Evolutionary conservation across 1,139 yeast species (phyloP).

Genomic region (Geotrichum klebahnii): DNA sequence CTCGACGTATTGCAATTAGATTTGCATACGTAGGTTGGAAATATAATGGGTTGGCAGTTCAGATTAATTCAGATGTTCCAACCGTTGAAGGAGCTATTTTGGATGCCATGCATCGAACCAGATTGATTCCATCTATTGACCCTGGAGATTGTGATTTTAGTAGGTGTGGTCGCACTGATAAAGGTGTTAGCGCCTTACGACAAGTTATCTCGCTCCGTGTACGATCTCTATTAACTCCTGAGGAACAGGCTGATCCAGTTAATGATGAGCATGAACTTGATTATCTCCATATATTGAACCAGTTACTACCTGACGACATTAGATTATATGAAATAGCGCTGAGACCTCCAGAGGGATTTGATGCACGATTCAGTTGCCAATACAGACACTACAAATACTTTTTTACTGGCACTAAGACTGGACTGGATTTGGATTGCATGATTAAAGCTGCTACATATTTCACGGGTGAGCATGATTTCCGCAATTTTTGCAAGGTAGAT

Average conservation of each 20-base stretch:
- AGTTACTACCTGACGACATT: slow-evolving; percentile 74
- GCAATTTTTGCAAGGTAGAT: slow-evolving; percentile 92
- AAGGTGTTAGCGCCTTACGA: slow-evolving; percentile 94
- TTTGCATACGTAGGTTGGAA: slow-evolving; percentile 61
- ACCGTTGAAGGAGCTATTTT: slow-evolving; percentile 81
- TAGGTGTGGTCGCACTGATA: slow-evolving; percentile 94
- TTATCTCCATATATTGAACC: slow-evolving; percentile 70
- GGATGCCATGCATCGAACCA: slow-evolving; percentile 64
- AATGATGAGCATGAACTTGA: slow-evolving; percentile 69
- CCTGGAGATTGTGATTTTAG: slow-evolving; percentile 62
- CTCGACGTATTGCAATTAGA: slow-evolving; percentile 68
- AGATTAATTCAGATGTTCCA: slow-evolving; percentile 64
- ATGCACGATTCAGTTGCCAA: slow-evolving; percentile 87
- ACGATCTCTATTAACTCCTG: slow-evolving; percentile 57
- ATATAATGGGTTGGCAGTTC: slow-evolving; percentile 85
- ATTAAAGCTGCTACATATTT: slow-evolving; percentile 59
- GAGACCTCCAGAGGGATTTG: slow-evolving; percentile 77
- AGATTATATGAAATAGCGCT: slow-evolving; percentile 74
- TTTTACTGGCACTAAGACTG: slow-evolving; percentile 46
- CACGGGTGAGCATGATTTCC: slow-evolving; percentile 79
- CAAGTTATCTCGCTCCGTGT: slow-evolving; percentile 83
- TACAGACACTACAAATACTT: slow-evolving; percentile 82
- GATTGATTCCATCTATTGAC: slow-evolving; percentile 60
- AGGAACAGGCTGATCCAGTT: slow-evolving; percentile 52
- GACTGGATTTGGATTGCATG: slow-evolving; percentile 67